These are phyloP conservation scores for Cochlearia excelsa DNA, from an alignment of 345 rosid species.

Conservation along the genomic window DNA sequence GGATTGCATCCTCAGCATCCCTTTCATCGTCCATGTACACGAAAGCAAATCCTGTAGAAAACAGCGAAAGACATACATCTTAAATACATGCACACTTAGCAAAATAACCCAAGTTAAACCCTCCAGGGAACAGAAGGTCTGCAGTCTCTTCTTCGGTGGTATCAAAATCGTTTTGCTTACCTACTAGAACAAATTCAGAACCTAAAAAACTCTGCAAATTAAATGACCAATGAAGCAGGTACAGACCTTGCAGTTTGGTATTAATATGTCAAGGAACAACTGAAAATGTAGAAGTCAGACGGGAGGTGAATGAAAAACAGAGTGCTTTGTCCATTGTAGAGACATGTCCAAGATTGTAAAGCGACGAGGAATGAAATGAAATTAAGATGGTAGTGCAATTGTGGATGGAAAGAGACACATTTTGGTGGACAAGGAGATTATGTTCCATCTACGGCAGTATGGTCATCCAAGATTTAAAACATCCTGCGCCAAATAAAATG, in stretches of 20 bases:
- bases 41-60: slow-evolving; percentile 72
- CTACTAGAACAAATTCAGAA: slow-evolving; percentile 44
- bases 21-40: slow-evolving; percentile 95
- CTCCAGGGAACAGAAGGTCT: slow-evolving; percentile 35
- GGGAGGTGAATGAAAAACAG: slow-evolving; percentile 42
- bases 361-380: slow-evolving; percentile 72
- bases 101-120: slow-evolving; percentile 27
- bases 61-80: neutral
- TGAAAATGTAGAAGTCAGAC: neutral
- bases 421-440: slow-evolving; percentile 47
- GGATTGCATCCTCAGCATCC: slow-evolving; percentile 97
- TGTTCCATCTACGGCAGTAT: slow-evolving; percentile 61
- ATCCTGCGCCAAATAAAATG: slow-evolving; percentile 95
- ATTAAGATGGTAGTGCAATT: slow-evolving; percentile 62
- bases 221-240: slow-evolving; percentile 62
- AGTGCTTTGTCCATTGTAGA: slow-evolving; percentile 26
- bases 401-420: slow-evolving; percentile 58
- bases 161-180: slow-evolving; percentile 34
- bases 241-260: slow-evolving; percentile 83
- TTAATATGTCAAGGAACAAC: slow-evolving; percentile 72
- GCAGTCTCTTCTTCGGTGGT: slow-evolving; percentile 29
- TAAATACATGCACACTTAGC: neutral
- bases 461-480: slow-evolving; percentile 49
- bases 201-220: slow-evolving; percentile 67
- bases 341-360: slow-evolving; percentile 69